Conservation (phyloP, 1,284 basidiomycete species). For the Earliella scabrosa region DNA sequence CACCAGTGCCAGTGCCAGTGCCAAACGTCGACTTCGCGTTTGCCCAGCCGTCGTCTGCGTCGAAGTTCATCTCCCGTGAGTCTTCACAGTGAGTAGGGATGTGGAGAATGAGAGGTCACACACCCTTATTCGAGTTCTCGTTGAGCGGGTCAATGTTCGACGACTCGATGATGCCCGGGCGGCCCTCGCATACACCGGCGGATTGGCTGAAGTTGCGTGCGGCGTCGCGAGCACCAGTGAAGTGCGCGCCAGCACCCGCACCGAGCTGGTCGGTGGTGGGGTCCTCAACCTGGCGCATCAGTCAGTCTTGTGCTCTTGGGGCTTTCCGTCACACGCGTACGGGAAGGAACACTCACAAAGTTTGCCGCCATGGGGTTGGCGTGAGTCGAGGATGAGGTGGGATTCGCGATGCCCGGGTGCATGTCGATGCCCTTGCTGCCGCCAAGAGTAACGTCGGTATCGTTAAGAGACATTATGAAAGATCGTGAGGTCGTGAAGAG, state of each 20-base stretch:
- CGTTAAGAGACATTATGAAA: conserved; percentile 37
- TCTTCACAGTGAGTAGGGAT: background rate
- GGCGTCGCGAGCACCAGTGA: conserved; percentile 42
- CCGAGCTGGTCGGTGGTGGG: conserved; percentile 43
- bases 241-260: conserved; percentile 46
- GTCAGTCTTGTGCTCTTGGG: no score
- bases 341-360: conserved; percentile 41
- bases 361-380: conserved; percentile 44
- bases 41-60: conserved; percentile 48
- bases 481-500: background rate
- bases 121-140: conserved; percentile 48
- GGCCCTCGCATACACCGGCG: conserved; percentile 53
- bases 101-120: conserved; percentile 3
- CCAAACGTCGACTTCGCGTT: conserved; percentile 32
- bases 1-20: background rate
- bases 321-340: no score
- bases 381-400: conserved; percentile 42
- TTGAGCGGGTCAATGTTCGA: conserved; percentile 54
- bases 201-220: conserved; percentile 41
- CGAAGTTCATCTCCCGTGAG: no score
- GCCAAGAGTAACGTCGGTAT: conserved; percentile 35
- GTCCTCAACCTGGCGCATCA: conserved; percentile 40
- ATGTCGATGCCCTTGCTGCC: conserved; percentile 41
- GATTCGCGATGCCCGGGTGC: conserved; percentile 51
- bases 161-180: conserved; percentile 56